phyloP scores from a whole-genome alignment of 352 stramenopile species.

The Phytopythium delawarense region DNA sequence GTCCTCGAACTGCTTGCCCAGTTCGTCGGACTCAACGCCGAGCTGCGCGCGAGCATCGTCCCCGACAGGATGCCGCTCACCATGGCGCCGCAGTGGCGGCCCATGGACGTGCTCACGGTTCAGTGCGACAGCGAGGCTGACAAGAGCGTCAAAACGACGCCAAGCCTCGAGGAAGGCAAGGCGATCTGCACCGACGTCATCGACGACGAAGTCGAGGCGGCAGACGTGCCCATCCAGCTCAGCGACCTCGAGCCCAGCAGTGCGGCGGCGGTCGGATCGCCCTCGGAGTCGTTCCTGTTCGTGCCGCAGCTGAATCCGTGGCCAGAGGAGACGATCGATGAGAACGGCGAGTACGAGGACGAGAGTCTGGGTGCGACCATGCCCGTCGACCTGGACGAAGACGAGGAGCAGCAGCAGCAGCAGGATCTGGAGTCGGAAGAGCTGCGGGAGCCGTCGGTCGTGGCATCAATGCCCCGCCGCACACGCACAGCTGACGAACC shows the following conservation, averaged over 20 bases:
- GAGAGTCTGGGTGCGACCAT: neutral
- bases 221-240: neutral
- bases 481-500: neutral
- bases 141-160: neutral
- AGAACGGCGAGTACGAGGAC: slow-evolving; percentile 11
- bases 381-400: slow-evolving; percentile 6
- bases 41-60: slow-evolving; percentile 16
- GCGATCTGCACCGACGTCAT: neutral
- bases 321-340: slow-evolving; percentile 8
- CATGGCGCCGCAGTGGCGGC: slow-evolving; percentile 14
- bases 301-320: neutral
- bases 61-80: slow-evolving; percentile 12
- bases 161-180: neutral
- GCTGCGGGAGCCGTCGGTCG: neutral
- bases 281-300: neutral
- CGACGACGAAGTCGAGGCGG: slow-evolving; percentile 8
- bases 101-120: neutral
- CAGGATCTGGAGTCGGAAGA: neutral
- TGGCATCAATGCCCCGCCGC: neutral
- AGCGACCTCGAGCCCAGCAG: neutral
- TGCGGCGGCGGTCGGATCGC: neutral
- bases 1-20: slow-evolving; percentile 34
- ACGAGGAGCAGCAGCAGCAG: slow-evolving; percentile 5
- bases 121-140: neutral
- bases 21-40: slow-evolving; percentile 43